phyloP scores from a whole-genome alignment of 1,284 basidiomycete species.

The Waitea zeae region DNA sequence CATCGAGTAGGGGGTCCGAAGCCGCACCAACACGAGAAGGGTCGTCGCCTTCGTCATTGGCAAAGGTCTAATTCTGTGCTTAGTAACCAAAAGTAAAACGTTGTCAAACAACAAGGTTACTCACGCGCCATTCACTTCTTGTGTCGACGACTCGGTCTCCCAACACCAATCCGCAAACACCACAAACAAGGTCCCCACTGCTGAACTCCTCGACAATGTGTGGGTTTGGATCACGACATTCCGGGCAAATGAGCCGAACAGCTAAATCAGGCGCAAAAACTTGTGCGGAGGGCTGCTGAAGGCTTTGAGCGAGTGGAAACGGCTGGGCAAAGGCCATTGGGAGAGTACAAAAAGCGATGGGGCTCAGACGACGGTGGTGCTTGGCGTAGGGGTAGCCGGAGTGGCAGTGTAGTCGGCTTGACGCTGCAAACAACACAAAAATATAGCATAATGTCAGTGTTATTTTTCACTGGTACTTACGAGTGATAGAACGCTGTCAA shows the following conservation, averaged over 20 bases:
- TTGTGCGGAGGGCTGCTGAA: slow-evolving; percentile 29
- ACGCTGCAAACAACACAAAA: too few species aligned
- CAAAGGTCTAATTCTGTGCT: slow-evolving; percentile 71
- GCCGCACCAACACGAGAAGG: slow-evolving; percentile 99
- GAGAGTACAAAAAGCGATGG: too few species aligned
- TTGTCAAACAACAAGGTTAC: slow-evolving; percentile 18
- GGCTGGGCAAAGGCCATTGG: slow-evolving; percentile 48
- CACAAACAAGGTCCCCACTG: slow-evolving; percentile 95
- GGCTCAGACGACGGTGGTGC: too few species aligned
- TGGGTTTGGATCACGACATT: slow-evolving; percentile 85
- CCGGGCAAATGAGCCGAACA: slow-evolving; percentile 85
- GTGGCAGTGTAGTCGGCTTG: too few species aligned
- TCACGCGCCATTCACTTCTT: slow-evolving; percentile 91
- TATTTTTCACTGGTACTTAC: too few species aligned
- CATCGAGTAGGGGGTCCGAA: slow-evolving; percentile 84
- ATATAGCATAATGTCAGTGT: too few species aligned
- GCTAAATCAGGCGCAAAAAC: slow-evolving; percentile 68
- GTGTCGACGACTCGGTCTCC: slow-evolving; percentile 97
- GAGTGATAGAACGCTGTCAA: too few species aligned
- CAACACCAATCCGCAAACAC: slow-evolving; percentile 87
- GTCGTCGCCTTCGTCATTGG: slow-evolving; percentile 97
- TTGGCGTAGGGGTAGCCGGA: too few species aligned
- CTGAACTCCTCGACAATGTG: slow-evolving; percentile 96
- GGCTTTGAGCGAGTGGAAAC: slow-evolving; percentile 46
- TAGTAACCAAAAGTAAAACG: slow-evolving; percentile 7